Percentiles rank a stretch among this genome's conserved stretches.
These are phyloP conservation scores for Aspergillus sp. DNA, from an alignment of 2,329 filamentous ascomycete genomes.

Conservation along the genomic window DNA sequence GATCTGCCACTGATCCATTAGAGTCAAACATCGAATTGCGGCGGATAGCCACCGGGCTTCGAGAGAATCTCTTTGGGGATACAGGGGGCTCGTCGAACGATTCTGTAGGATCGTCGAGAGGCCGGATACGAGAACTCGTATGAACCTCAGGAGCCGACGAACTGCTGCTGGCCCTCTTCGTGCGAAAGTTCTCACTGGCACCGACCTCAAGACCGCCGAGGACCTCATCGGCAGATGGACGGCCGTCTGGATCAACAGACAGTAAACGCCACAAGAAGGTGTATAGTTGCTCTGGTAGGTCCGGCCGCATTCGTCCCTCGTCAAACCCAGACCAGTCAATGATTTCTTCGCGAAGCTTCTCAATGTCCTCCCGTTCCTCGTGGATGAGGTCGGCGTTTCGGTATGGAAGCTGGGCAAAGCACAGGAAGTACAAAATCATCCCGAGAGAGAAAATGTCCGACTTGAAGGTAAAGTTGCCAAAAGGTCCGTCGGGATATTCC, in stretches of 20 bases:
- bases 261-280: slow-evolving; percentile 80
- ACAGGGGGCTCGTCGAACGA: slow-evolving; percentile 32
- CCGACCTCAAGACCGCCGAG: slow-evolving; percentile 75
- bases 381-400: slow-evolving; percentile 79
- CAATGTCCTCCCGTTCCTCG: slow-evolving; percentile 90
- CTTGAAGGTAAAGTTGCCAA: slow-evolving; percentile 94
- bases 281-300: slow-evolving; percentile 86
- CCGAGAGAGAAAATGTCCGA: slow-evolving; percentile 98
- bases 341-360: slow-evolving; percentile 83
- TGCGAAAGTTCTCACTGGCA: slow-evolving; percentile 50
- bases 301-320: slow-evolving; percentile 74
- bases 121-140: slow-evolving; percentile 42
- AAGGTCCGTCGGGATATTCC: slow-evolving; percentile 66
- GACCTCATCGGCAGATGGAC: slow-evolving; percentile 86
- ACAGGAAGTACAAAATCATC: slow-evolving; percentile 99
- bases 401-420: slow-evolving; percentile 89
- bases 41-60: slow-evolving; percentile 28
- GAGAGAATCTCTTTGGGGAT: slow-evolving; percentile 34
- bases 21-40: slow-evolving; percentile 35
- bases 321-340: slow-evolving; percentile 85
- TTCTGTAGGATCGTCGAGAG: slow-evolving; percentile 42
- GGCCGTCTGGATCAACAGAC: slow-evolving; percentile 72
- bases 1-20: slow-evolving; percentile 20
- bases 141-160: slow-evolving; percentile 39
- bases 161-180: slow-evolving; percentile 38